phyloP scores from a whole-genome alignment of 352 stramenopile species.

The Globisporangium cystogenes region DNA sequence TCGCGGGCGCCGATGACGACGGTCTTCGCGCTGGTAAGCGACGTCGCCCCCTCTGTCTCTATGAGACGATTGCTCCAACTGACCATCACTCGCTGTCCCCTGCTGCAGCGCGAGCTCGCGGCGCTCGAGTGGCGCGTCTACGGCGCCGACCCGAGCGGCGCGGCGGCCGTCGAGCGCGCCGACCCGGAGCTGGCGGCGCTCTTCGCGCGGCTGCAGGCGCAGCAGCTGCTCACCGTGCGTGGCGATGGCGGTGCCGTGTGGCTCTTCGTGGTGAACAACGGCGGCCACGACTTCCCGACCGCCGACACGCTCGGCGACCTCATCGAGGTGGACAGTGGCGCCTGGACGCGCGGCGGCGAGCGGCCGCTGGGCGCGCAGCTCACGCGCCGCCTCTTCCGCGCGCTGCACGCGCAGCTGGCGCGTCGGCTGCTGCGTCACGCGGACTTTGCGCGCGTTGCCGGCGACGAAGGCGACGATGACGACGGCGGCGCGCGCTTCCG shows the following conservation, averaged over 20 bases:
- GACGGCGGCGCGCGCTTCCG: too few species aligned
- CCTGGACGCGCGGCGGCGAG: constrained; percentile 10
- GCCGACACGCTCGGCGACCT: constrained; percentile 14
- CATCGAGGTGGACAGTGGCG: constrained; percentile 27
- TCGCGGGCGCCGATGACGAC: constrained; percentile 20
- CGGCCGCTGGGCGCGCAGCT: constrained; percentile 5
- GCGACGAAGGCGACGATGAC: constrained; percentile 11
- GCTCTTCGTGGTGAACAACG: constrained; percentile 49
- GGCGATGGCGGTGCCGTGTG: constrained; percentile 19
- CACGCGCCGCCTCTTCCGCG: constrained; percentile 35
- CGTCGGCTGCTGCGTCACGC: constrained; percentile 28
- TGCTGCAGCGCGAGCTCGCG: constrained; percentile 33
- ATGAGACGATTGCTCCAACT: too few species aligned
- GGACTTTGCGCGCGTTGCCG: constrained; percentile 26
- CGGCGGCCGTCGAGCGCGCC: not conserved
- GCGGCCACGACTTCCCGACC: constrained; percentile 17
- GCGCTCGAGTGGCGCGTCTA: constrained; percentile 56
- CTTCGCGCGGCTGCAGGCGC: constrained; percentile 31
- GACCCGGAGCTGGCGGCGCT: constrained; percentile 19
- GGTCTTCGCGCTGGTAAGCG: constrained; percentile 40
- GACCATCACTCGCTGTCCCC: constrained; percentile 4
- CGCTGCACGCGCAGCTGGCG: constrained; percentile 22
- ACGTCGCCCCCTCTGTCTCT: not conserved
- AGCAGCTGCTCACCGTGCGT: constrained; percentile 26
- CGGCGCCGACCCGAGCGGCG: constrained; percentile 2